Base-by-base conservation (phyloP, 2,329 filamentous ascomycete genomes). In the Dactylellina parvicollis region DNA sequence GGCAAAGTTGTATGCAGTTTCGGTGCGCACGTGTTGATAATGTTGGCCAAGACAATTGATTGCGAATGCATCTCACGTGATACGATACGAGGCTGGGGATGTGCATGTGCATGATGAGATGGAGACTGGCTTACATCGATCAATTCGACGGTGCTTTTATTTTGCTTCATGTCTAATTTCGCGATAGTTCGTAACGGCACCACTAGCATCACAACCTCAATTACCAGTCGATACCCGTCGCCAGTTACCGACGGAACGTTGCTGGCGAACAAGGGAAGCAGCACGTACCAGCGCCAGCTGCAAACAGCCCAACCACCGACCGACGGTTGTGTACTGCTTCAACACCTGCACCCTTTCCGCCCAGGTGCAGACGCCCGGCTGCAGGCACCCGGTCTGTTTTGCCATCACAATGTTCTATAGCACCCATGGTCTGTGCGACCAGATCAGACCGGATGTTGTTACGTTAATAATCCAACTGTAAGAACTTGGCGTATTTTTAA, bases 361-460 rank as follows among this genome's bases (percentile, higher is more conserved):
- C 12, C 22, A 12, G 9, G 22, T 44, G 40, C 16, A 9, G 40
- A 9, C 18, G 20, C 30, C 18, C 38, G 20, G 24, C 12, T 20
- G 26, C 56, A 26, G 8, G 16, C 24, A 44, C 32, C 12, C n/a
- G 59, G n/a, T 5, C 14, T 7, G n/a, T 47, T 12, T 16, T 14
- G 9, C 32, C n/a, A n/a, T 38, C 32, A 22, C 28, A 32, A 73
- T 73, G 69, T 73, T 66, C 36, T 66, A 73, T 55, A 73, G 69
- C 30, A 59, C 30, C n/a, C 69, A 73, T 30, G 62, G 61, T 24
- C 46, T 73, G 3, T 73, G 69, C 42, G 69, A 73, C 24, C 69
- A 73, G 24, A 61, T 73, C 24, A 56, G 57, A 3, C 60, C 69
- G 30, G 60, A 73, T 34, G 26, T 20, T 4, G 10, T 52, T 16